Evolutionary conservation across 1,284 basidiomycete species (phyloP).

Genomic region (Leucoagaricus sp.): DNA sequence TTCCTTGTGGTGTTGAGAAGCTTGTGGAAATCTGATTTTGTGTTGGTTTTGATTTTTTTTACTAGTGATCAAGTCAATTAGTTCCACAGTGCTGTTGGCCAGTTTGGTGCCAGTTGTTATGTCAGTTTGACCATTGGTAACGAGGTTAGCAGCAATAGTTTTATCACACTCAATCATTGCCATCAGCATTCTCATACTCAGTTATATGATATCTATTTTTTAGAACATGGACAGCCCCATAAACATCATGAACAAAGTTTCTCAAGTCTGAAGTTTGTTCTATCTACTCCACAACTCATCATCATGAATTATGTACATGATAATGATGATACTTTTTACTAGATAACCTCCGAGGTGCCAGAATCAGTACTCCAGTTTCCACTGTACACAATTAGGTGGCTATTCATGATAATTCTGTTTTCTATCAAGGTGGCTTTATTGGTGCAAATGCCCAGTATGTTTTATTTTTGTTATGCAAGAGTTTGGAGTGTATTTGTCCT

Average conservation of each 20-base stretch:
- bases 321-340: no score
- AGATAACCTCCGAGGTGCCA: constrained; percentile 36
- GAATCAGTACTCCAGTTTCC: constrained; percentile 35
- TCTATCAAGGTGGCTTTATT: constrained; percentile 38
- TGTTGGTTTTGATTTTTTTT: not conserved
- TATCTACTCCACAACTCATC: no score
- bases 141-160: constrained; percentile 25
- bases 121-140: constrained; percentile 36
- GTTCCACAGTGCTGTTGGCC: constrained; percentile 30
- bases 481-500: not conserved
- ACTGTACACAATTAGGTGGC: constrained; percentile 38
- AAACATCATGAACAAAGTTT: constrained; percentile 37
- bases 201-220: not conserved
- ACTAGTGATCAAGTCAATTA: constrained; percentile 35
- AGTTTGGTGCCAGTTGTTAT: constrained; percentile 31
- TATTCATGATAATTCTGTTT: constrained; percentile 31
- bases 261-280: constrained; percentile 31
- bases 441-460: constrained; percentile 41
- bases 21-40: not conserved
- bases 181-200: not conserved
- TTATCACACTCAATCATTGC: not conserved
- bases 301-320: no score
- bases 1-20: not conserved
- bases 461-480: not conserved
- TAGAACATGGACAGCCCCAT: constrained; percentile 29